Conservation (phyloP, 176 grass and related monocot species). For the Thinopyrum elongatum region DNA sequence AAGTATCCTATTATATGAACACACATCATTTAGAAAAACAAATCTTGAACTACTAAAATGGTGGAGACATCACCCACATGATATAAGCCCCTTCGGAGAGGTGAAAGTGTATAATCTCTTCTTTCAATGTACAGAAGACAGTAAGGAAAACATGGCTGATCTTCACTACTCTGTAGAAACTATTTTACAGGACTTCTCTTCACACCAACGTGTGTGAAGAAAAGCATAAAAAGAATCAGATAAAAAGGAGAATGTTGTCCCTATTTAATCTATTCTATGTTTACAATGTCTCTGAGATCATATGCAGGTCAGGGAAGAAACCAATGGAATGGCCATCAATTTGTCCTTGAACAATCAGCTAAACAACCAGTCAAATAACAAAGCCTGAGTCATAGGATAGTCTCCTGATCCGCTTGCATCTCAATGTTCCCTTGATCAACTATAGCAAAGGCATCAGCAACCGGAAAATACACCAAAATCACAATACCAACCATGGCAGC, state of each 20-base stretch:
- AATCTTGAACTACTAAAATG: not conserved
- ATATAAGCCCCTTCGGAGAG: constrained; percentile 13
- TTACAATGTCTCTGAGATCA: constrained; percentile 30
- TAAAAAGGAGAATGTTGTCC: not conserved
- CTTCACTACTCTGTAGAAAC: constrained; percentile 10
- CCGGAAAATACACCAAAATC: constrained; percentile 90
- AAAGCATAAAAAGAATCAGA: not conserved
- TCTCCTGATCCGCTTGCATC: constrained; percentile 37
- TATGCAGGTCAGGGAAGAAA: constrained; percentile 9
- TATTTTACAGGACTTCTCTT: constrained; percentile 32
- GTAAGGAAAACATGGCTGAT: constrained; percentile 24
- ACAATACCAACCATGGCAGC: constrained; percentile 63
- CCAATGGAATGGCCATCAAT: not conserved
- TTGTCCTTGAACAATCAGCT: not conserved
- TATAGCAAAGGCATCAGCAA: constrained; percentile 65
- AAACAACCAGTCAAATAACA: not conserved
- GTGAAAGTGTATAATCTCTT: constrained; percentile 8
- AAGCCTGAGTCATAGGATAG: constrained; percentile 22
- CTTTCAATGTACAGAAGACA: constrained; percentile 7
- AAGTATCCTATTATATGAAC: not conserved
- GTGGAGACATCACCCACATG: not conserved
- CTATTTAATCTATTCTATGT: constrained; percentile 36
- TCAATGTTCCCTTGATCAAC: constrained; percentile 56
- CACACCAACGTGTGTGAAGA: constrained; percentile 16
- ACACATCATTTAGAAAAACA: not conserved